Evolutionary conservation across 1,284 basidiomycete species (phyloP).

Genomic region (Boletus sp.): DNA sequence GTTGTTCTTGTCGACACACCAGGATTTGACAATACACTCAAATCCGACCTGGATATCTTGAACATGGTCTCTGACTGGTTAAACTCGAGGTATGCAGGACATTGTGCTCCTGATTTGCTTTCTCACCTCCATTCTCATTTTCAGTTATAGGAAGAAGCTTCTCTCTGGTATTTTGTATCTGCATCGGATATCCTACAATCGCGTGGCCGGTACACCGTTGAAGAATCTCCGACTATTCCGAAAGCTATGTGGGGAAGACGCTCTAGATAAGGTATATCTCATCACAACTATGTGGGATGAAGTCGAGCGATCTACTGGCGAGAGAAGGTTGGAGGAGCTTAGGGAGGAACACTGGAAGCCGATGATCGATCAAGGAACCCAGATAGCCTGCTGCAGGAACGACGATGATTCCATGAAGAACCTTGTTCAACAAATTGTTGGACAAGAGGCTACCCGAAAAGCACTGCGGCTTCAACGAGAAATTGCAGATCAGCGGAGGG

Average conservation of each 20-base stretch:
- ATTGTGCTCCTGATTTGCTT: too few species aligned
- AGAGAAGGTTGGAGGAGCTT: conserved; percentile 16
- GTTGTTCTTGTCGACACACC: conserved; percentile 29
- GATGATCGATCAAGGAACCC: conserved; percentile 15
- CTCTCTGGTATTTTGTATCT: conserved; percentile 53
- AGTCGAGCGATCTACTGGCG: conserved; percentile 7
- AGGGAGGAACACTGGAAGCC: conserved; percentile 11
- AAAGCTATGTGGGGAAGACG: conserved; percentile 8
- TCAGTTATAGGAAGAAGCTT: conserved; percentile 38
- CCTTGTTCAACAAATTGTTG: conserved; percentile 15
- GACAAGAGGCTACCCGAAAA: neutral
- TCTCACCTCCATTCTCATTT: neutral
- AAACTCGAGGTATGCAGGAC: conserved; percentile 14
- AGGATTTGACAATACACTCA: conserved; percentile 23
- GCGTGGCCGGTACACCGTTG: conserved; percentile 46
- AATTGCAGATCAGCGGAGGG: conserved; percentile 11
- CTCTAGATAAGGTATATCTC: conserved; percentile 11
- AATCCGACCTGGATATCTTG: conserved; percentile 30
- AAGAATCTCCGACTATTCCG: conserved; percentile 40
- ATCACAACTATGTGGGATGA: conserved; percentile 30
- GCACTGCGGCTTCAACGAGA: conserved; percentile 16
- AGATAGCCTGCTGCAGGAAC: conserved; percentile 5
- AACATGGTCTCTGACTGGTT: conserved; percentile 33
- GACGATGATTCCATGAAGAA: conserved; percentile 12
- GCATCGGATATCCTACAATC: conserved; percentile 52